Conservation (phyloP, 1,139 yeast species). For the Geotrichum histeridarum region DNA sequence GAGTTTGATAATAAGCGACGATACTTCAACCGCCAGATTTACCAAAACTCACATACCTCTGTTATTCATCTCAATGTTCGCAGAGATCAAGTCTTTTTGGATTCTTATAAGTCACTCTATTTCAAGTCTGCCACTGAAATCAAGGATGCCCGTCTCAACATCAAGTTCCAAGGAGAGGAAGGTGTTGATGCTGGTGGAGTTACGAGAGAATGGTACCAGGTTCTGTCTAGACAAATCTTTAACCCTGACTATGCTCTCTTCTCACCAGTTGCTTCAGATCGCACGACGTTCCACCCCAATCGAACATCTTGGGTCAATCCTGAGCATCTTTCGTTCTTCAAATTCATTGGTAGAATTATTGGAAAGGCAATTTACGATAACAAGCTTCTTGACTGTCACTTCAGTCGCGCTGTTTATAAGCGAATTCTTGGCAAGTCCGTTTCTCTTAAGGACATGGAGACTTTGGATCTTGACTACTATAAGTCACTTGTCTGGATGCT, state of each 20-base stretch:
- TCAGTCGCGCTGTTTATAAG: constrained; percentile 92
- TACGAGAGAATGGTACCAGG: constrained; percentile 96
- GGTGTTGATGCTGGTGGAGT: constrained; percentile 99
- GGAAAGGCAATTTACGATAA: constrained; percentile 92
- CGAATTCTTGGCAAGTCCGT: constrained; percentile 75
- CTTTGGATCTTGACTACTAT: constrained; percentile 85
- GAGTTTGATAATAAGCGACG: constrained; percentile 93
- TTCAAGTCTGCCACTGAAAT: constrained; percentile 76
- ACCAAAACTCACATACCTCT: constrained; percentile 34
- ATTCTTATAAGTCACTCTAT: constrained; percentile 78
- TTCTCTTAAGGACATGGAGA: constrained; percentile 89
- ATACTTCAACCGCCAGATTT: constrained; percentile 65
- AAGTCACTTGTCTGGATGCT: constrained; percentile 94
- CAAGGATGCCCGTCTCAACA: constrained; percentile 66
- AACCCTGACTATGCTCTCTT: constrained; percentile 94
- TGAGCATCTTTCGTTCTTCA: constrained; percentile 86
- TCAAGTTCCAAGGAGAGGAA: constrained; percentile 84
- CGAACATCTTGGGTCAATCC: constrained; percentile 90
- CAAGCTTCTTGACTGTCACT: constrained; percentile 87
- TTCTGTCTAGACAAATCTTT: constrained; percentile 88
- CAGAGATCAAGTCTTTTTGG: constrained; percentile 88
- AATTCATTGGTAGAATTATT: constrained; percentile 87
- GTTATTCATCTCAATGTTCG: constrained; percentile 64
- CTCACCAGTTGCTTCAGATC: constrained; percentile 86
- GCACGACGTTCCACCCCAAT: constrained; percentile 93